Base-by-base conservation (phyloP, 805 yeast genomes). In the Candida hispaniensis region DNA sequence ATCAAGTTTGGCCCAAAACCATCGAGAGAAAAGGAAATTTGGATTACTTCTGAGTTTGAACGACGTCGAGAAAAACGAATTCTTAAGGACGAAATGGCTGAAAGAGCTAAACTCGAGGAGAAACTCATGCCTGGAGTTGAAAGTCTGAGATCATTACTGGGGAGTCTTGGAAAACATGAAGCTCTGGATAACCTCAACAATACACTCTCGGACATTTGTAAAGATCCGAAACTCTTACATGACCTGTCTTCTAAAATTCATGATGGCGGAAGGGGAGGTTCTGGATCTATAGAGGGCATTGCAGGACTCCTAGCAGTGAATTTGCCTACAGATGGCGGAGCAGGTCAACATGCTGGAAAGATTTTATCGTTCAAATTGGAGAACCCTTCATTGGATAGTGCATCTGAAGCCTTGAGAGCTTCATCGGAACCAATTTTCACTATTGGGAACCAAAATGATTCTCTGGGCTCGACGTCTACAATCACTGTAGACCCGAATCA, bases 31-130 rank as follows among this genome's bases (percentile, higher is more conserved):
- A 52, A 55, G 25, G n/a, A 30, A 5, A 60, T 66, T 24, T 88
- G 96, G 96, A 66, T 81, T 20, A 77, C 74, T 21, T 61, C 63
- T 3, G 94, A 83, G 52, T 82, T 79, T 50, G 69, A 64, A 30
- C 69, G 65, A 43, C 64, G 94, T 16, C 71, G 73, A 45, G 68
- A 67, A 39, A 73, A 71, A 48, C 59, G 93, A 36, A 44, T 73
- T 23, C 60, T 64, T 34, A 66, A 69, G 22, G 50, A 51, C 30
- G 40, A 36, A 39, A 14, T 30, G 28, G 18, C 43, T 7, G 38
- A 14, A 18, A 28, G 29, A 11, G 20, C 21, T 12, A 30, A 28
- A 10, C 25, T 13, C 14, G 19, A 23, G 19, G 24, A 27, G 21
- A 36, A 30, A 27, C 24, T 13, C 13, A 14, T 24, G 18, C 29